These are phyloP conservation scores for Davidsoniella australis DNA, from an alignment of 2,329 filamentous ascomycete genomes.

Conservation along the genomic window DNA sequence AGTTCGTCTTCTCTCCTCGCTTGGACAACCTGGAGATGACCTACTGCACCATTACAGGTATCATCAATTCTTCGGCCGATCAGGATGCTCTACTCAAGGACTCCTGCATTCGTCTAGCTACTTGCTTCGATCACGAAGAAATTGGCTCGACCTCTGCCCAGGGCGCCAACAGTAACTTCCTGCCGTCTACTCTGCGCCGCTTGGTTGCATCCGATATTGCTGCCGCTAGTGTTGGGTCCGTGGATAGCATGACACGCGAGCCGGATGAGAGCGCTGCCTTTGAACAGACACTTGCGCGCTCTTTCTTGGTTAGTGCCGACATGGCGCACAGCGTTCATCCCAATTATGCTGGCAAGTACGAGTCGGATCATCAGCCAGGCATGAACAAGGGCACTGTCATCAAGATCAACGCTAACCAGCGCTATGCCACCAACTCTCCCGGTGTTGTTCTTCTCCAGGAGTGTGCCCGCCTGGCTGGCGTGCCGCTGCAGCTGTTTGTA, in stretches of 20 bases:
- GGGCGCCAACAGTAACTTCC: slow-evolving; percentile 79
- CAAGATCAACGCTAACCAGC: slow-evolving; percentile 95
- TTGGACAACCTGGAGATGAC: slow-evolving; percentile 95
- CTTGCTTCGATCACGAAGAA: slow-evolving; percentile 95
- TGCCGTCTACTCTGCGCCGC: slow-evolving; percentile 73
- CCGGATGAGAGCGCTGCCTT: slow-evolving; percentile 60
- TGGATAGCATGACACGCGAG: slow-evolving; percentile 40
- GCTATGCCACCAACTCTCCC: slow-evolving; percentile 91
- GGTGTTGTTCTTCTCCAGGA: slow-evolving; percentile 88
- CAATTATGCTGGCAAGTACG: slow-evolving; percentile 87
- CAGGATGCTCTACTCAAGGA: slow-evolving; percentile 54
- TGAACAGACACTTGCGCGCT: slow-evolving; percentile 80
- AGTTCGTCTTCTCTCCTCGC: slow-evolving; percentile 90
- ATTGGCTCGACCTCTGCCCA: slow-evolving; percentile 87
- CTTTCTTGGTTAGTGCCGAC: slow-evolving; percentile 88
- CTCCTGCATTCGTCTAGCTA: slow-evolving; percentile 70
- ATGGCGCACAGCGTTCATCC: slow-evolving; percentile 96
- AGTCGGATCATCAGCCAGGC: slow-evolving; percentile 73
- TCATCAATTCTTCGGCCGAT: slow-evolving; percentile 61
- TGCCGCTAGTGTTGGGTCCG: slow-evolving; percentile 33
- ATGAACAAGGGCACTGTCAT: slow-evolving; percentile 96
- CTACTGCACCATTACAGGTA: slow-evolving; percentile 72
- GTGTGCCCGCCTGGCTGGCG: slow-evolving; percentile 53
- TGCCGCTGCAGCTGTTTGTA: slow-evolving; percentile 89
- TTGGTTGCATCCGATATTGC: slow-evolving; percentile 54